These are phyloP conservation scores for Suaeda aralocaspica DNA, from an alignment of 148 eudicot genomes.

Conservation along the genomic window DNA sequence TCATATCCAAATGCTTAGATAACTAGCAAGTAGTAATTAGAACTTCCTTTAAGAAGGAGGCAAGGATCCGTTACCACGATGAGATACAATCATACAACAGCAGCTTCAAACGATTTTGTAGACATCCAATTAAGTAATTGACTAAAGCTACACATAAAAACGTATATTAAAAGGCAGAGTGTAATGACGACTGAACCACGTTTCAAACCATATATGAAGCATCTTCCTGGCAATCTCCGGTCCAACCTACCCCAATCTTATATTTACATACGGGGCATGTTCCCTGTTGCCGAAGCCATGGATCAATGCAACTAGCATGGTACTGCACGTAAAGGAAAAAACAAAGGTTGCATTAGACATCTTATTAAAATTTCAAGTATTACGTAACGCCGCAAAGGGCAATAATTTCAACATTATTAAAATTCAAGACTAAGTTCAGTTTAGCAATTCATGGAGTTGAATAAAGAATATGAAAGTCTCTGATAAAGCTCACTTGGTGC, in stretches of 20 bases:
- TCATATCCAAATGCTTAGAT: too few species aligned
- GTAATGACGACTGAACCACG: neutral
- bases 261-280: conserved; percentile 93
- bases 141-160: conserved; percentile 1
- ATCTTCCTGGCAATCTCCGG: conserved; percentile 40
- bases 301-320: conserved; percentile 88
- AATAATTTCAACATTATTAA: neutral
- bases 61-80: too few species aligned
- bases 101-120: conserved; percentile 4
- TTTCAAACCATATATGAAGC: conserved; percentile 61
- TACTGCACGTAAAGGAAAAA: conserved; percentile 43
- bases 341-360: neutral
- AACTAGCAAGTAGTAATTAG: too few species aligned
- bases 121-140: conserved; percentile 8
- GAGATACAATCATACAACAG: neutral
- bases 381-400: neutral
- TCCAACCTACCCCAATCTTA: conserved; percentile 68
- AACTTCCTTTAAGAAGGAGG: too few species aligned
- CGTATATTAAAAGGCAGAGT: neutral
- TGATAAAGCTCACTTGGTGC: conserved; percentile 61
- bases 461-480: neutral
- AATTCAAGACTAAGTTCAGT: neutral
- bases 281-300: conserved; percentile 94
- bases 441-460: conserved; percentile 2
- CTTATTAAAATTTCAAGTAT: too few species aligned